These are phyloP conservation scores for Phytophthora brassicae DNA, from an alignment of 352 stramenopile species.

Conservation along the genomic window DNA sequence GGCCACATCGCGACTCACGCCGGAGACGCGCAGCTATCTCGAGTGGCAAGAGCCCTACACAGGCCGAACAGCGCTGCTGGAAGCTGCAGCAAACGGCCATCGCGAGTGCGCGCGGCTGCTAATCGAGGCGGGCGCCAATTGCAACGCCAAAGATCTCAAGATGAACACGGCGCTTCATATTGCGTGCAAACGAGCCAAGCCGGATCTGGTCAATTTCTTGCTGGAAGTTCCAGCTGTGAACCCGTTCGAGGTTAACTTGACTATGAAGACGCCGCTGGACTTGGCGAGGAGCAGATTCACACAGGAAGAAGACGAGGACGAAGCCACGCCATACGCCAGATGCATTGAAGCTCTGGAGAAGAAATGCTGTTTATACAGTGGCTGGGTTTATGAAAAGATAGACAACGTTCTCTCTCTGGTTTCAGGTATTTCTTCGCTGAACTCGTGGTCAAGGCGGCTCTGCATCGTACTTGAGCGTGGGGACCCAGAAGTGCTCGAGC, in stretches of 20 bases:
- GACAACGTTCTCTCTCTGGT: conserved; percentile 67
- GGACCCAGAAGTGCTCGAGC: conserved; percentile 56
- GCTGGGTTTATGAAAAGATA: conserved; percentile 64
- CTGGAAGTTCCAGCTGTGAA: conserved; percentile 39
- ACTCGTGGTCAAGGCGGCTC: conserved; percentile 64
- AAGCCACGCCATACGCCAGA: conserved; percentile 35
- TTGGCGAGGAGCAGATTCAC: conserved; percentile 38
- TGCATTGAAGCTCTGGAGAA: conserved; percentile 66
- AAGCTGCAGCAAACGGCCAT: conserved; percentile 44
- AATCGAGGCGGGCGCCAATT: conserved; percentile 45
- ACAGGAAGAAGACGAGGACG: conserved; percentile 26
- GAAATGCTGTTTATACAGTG: conserved; percentile 59
- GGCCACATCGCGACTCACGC: conserved; percentile 39
- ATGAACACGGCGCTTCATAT: conserved; percentile 61
- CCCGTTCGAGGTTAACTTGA: conserved; percentile 48
- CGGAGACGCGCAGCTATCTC: conserved; percentile 42
- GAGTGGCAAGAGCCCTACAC: conserved; percentile 60
- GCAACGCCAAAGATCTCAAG: conserved; percentile 49
- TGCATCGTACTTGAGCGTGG: conserved; percentile 75
- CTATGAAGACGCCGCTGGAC: conserved; percentile 51
- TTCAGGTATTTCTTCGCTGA: conserved; percentile 58
- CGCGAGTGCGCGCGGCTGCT: conserved; percentile 49
- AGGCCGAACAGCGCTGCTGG: conserved; percentile 44
- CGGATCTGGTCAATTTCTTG: conserved; percentile 47
- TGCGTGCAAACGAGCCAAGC: conserved; percentile 46